Evolutionary conservation across 441 rosid species (phyloP), one percentile per base, ranked within the genome.

Genomic region (Breynia disticha): DNA sequence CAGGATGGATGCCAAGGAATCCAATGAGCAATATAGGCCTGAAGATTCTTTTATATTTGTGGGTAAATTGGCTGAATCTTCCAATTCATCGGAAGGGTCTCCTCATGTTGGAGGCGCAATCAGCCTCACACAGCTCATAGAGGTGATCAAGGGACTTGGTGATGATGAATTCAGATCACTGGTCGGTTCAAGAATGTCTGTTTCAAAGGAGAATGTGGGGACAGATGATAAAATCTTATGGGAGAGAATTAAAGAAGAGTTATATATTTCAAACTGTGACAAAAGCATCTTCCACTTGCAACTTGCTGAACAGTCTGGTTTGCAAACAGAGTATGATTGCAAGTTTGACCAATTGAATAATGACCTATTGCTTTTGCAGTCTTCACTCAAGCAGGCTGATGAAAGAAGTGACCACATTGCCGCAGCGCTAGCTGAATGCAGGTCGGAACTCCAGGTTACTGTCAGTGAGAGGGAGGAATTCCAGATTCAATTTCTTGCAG

Each of bases 231-330:
- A 28, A 9, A 28, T 28, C 35, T 71, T 52, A 14, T 55, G 75
- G 47, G 95, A 77, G 65, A 79, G 72, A 73, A 66, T 94, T 51
- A 77, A 74, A 52, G 91, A 86, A 64, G 95, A 90, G 59, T 68
- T 94, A 38, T 82, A 78, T 65, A 68, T 87, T 44, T 39, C 88
- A 47, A 81, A 64, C 52, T 76, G 81, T 68, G 59, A 59, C 17
- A 93, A 81, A 68, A 81, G 81, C 73, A 64, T 87, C 59, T 68
- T 72, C 56, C 75, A 75, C 49, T 54, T 77, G 72, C 94, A 90
- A 70, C 74, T 94, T 39, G 62, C 69, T 54, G 99, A 90, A 65
- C 84, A 74, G 53, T 77, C 80, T 55, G 57, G 61, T 68, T 53
- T 77, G 64, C 88, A 67, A 66, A 64, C 37, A 28, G 84, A 83